Percentiles rank a stretch among this genome's conserved stretches.
phyloP scores from a whole-genome alignment of 768 basidiomycete genomes.

The Lactarius pseudohatsudake region DNA sequence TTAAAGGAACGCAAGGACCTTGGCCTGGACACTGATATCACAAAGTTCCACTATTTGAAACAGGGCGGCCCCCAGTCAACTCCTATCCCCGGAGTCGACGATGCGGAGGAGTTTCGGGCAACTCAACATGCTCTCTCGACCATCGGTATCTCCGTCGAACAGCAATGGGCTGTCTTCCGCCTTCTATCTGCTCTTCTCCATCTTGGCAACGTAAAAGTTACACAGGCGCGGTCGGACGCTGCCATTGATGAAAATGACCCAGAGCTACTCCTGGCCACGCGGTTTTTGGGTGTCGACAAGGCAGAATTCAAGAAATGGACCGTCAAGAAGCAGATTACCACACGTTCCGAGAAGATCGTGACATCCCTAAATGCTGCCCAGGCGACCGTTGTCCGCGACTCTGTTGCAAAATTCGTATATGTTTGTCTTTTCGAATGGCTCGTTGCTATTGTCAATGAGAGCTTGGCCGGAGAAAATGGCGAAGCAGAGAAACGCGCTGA shows the following conservation, averaged over 20 bases:
- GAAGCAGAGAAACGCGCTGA: conserved; percentile 87
- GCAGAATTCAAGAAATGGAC: conserved; percentile 99
- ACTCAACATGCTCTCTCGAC: conserved; percentile 96
- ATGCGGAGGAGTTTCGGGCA: conserved; percentile 89
- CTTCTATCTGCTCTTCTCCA: conserved; percentile 91
- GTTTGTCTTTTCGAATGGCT: conserved; percentile 99
- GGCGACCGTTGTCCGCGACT: conserved; percentile 92
- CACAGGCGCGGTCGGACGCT: conserved; percentile 77
- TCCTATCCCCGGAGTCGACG: conserved; percentile 90
- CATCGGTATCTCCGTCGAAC: conserved; percentile 96
- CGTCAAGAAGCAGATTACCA: conserved; percentile 94
- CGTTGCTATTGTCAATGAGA: conserved; percentile 96
- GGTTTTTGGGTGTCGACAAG: conserved; percentile 85
- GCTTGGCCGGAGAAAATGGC: conserved; percentile 91
- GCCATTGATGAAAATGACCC: conserved; percentile 81
- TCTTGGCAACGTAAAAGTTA: conserved; percentile 96
- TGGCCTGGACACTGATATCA: conserved; percentile 81
- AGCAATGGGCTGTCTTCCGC: conserved; percentile 97
- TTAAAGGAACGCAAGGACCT: conserved; percentile 94
- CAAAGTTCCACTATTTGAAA: conserved; percentile 87
- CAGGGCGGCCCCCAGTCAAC: conserved; percentile 90
- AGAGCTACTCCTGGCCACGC: conserved; percentile 75
- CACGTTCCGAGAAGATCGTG: conserved; percentile 93
- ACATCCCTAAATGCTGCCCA: conserved; percentile 82
- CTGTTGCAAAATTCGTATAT: conserved; percentile 98